Evolutionary conservation across 805 yeast genomes (phyloP).

Genomic region (Vanderwaltozyma verrucispora): DNA sequence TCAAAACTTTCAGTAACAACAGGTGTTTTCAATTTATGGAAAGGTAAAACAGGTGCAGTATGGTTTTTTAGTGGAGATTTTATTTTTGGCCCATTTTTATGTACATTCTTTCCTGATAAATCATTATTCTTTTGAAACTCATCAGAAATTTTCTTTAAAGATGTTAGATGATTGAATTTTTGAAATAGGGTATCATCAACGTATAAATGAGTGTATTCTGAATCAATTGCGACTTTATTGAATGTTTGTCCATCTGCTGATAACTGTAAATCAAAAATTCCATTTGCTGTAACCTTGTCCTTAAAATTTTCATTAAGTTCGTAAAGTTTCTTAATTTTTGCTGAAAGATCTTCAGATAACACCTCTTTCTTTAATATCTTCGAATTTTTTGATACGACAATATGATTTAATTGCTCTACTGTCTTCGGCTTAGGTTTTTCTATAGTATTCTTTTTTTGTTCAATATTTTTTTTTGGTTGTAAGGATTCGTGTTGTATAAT

Average conservation of each 20-base stretch:
- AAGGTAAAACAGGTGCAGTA: too few relatives aligned
- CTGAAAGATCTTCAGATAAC: too few relatives aligned
- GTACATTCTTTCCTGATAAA: too few relatives aligned
- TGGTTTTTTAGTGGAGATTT: too few relatives aligned
- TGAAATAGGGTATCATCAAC: constrained; percentile 4
- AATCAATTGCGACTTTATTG: constrained; percentile 9
- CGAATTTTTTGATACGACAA: too few relatives aligned
- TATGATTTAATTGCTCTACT: too few relatives aligned
- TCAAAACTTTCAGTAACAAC: too few relatives aligned
- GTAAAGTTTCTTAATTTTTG: background rate
- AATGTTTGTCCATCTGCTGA: background rate
- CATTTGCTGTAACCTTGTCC: background rate
- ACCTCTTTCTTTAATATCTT: too few relatives aligned
- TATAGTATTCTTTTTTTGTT: background rate
- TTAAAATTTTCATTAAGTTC: background rate
- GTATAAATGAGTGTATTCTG: constrained; percentile 8
- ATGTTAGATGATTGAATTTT: background rate
- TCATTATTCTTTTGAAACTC: too few relatives aligned
- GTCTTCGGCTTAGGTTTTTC: background rate
- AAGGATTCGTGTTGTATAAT: constrained; percentile 1
- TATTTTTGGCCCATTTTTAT: too few relatives aligned
- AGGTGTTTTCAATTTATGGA: too few relatives aligned
- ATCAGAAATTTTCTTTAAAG: background rate
- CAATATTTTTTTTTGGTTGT: background rate
- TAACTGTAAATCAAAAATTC: constrained; percentile 1